These are phyloP conservation scores for Phytophthora pistaciae DNA, from an alignment of 352 stramenopile species.

Conservation along the genomic window DNA sequence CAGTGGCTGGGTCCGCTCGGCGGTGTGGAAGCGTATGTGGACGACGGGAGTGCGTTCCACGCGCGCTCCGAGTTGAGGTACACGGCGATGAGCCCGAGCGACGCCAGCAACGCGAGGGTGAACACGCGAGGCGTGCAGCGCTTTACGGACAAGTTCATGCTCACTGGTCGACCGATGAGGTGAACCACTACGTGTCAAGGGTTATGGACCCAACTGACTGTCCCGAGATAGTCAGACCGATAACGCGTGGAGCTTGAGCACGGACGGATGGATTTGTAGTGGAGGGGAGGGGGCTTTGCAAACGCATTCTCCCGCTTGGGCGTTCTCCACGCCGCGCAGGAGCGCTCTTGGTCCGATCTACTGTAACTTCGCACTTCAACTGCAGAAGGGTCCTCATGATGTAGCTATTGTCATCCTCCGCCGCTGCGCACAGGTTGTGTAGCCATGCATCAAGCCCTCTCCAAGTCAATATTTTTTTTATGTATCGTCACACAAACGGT, in stretches of 20 bases:
- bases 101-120: conserved; percentile 13
- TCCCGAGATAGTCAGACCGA: not conserved
- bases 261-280: conserved; percentile 11
- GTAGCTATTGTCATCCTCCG: not conserved
- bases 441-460: conserved; percentile 6
- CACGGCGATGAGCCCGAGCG: conserved; percentile 16
- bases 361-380: not conserved
- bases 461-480: not conserved
- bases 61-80: conserved; percentile 23
- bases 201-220: not conserved
- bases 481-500: not conserved
- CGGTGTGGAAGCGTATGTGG: conserved; percentile 18
- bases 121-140: conserved; percentile 16
- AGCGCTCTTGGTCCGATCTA: not conserved
- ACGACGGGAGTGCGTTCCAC: conserved; percentile 15
- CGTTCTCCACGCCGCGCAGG: not conserved
- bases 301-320: no score
- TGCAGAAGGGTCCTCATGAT: conserved; percentile 2
- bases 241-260: not conserved
- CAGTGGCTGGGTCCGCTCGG: not conserved
- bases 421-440: conserved; percentile 1
- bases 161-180: not conserved
- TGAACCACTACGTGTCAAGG: not conserved
- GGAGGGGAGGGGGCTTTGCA: not conserved
- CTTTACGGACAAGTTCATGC: conserved; percentile 9